Evolutionary conservation across 1,139 yeast genomes (phyloP).

Genomic region (Geotrichum carabidarum): DNA sequence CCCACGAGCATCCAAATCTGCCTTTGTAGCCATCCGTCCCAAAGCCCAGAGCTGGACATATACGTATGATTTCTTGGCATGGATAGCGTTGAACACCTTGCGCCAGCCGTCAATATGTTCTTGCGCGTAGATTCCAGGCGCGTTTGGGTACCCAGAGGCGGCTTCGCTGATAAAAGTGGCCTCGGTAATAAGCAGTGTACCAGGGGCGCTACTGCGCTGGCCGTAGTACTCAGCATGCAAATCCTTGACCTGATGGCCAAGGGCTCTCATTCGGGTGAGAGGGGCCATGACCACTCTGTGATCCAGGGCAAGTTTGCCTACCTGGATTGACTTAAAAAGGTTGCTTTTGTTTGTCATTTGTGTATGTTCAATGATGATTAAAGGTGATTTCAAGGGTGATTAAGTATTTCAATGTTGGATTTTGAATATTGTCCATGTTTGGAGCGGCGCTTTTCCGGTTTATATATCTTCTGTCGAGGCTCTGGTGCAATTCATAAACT

Average conservation of each 20-base stretch:
- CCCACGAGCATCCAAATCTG: constrained; percentile 39
- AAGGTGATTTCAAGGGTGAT: too few relatives aligned
- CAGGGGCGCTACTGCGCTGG: constrained; percentile 49
- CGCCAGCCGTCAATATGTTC: constrained; percentile 51
- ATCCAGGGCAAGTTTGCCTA: constrained; percentile 27
- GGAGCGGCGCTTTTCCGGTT: too few relatives aligned
- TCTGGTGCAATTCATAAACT: too few relatives aligned
- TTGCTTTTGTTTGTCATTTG: too few relatives aligned
- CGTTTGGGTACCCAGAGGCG: constrained; percentile 42
- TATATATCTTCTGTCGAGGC: too few relatives aligned
- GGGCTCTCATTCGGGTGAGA: constrained; percentile 44
- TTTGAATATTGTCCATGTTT: too few relatives aligned
- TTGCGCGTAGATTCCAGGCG: constrained; percentile 52
- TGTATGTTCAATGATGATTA: too few relatives aligned
- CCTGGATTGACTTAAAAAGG: constrained; percentile 12
- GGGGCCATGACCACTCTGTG: constrained; percentile 49
- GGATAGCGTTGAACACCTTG: constrained; percentile 47
- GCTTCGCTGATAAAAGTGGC: constrained; percentile 39
- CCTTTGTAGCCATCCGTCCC: constrained; percentile 52
- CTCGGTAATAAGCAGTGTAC: constrained; percentile 45
- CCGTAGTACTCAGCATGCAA: constrained; percentile 47
- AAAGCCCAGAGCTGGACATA: constrained; percentile 57
- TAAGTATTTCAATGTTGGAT: too few relatives aligned
- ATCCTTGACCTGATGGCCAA: constrained; percentile 41
- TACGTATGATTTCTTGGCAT: constrained; percentile 48